Percentiles rank a stretch among this genome's conserved stretches.
These are phyloP conservation scores for Ophiostoma ips DNA, from an alignment of 2,329 filamentous ascomycete genomes.

Conservation along the genomic window DNA sequence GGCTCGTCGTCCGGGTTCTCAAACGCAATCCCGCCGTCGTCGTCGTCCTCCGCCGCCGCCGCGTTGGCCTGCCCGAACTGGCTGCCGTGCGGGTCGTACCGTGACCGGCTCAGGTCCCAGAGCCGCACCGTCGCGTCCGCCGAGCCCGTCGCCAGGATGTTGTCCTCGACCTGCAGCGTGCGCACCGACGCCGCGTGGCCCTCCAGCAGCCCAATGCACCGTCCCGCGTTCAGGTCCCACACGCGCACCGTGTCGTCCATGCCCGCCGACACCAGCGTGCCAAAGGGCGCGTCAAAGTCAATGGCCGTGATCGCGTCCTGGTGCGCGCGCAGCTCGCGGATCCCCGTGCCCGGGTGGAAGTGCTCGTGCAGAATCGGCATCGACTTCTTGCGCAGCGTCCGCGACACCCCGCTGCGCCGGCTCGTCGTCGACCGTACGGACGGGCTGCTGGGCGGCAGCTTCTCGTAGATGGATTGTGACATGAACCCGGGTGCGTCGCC, in stretches of 20 bases:
- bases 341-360: conserved; percentile 75
- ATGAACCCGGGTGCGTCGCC: conserved; percentile 49
- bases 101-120: conserved; percentile 86
- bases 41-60: conserved; percentile 42
- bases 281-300: conserved; percentile 96
- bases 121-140: conserved; percentile 88
- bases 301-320: conserved; percentile 76
- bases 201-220: conserved; percentile 82
- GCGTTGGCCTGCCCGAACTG: conserved; percentile 33
- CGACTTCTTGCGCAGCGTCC: conserved; percentile 57
- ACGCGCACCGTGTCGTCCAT: conserved; percentile 89
- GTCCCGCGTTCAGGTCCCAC: conserved; percentile 89
- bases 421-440: conserved; percentile 27
- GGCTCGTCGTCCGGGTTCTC: conserved; percentile 54
- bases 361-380: conserved; percentile 95
- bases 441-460: conserved; percentile 50
- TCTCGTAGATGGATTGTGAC: conserved; percentile 96
- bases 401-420: conserved; percentile 17
- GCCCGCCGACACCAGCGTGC: conserved; percentile 82
- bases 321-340: conserved; percentile 81
- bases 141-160: conserved; percentile 85
- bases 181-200: conserved; percentile 91
- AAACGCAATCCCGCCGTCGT: conserved; percentile 57
- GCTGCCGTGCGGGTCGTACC: conserved; percentile 60
- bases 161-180: conserved; percentile 86